Conservation (phyloP, 441 rosid genomes). For the Populus hybrid region DNA sequence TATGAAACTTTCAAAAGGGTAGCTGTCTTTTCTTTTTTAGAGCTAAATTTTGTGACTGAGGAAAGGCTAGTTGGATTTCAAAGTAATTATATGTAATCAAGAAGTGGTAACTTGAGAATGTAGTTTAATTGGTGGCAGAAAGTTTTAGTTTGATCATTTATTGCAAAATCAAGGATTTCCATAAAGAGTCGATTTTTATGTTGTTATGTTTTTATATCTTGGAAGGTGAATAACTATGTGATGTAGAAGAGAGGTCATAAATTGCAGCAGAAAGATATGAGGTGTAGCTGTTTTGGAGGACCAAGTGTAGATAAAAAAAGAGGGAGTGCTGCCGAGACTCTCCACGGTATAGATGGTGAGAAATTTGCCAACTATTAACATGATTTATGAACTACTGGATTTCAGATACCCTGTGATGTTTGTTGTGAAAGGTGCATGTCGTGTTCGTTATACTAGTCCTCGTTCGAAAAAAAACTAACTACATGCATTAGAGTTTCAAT, state of each 20-base stretch:
- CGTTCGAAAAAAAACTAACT: background rate
- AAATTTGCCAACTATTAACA: background rate
- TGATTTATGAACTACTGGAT: background rate
- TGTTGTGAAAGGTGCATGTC: background rate
- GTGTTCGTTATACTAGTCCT: background rate
- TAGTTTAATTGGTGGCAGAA: background rate
- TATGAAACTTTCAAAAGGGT: background rate
- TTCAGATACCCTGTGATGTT: background rate
- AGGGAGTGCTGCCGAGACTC: constrained; percentile 16
- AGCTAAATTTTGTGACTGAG: background rate
- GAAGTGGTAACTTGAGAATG: background rate
- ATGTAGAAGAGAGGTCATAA: constrained; percentile 18
- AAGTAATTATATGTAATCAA: background rate
- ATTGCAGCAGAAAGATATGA: constrained; percentile 32
- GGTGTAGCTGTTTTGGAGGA: constrained; percentile 47
- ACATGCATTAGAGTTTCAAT: background rate
- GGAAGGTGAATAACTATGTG: constrained; percentile 21
- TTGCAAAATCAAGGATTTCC: background rate
- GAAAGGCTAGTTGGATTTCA: background rate
- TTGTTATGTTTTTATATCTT: background rate
- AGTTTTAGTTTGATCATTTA: background rate
- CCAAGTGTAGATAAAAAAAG: constrained; percentile 15
- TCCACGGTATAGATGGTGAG: constrained; percentile 41
- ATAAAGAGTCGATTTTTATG: background rate
- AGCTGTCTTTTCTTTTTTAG: background rate